Evolutionary conservation across 139 green algal genomes (phyloP), one percentile per base, ranked within the genome.

Genomic region (Limnomonas spitsbergensis): DNA sequence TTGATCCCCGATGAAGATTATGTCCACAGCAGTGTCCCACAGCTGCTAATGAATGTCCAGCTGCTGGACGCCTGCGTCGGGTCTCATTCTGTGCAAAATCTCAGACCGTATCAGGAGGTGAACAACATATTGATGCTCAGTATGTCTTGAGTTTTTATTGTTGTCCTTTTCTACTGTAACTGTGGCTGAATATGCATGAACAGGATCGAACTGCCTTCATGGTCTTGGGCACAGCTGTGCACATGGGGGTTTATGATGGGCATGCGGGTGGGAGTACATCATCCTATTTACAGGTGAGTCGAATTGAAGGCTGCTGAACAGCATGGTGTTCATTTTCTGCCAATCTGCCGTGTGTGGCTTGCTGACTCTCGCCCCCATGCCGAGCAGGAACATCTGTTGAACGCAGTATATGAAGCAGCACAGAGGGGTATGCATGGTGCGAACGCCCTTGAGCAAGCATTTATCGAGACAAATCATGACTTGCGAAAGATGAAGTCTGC

Each of bases 61-160:
- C 14, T 20, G 14, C 47, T 61, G 47, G 47, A 61, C 20, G 47
- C 47, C 47, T 61, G 47, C 29, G 29, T 72, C 24, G 66, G 66
- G 9, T 38, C 24, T 7, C 29, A 72, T 20, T 34, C 66, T 34
- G 27, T 53, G 7, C 68, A 75, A 20, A 40, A 40, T 31, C 6
- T 6, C 20, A 20, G 68, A 20, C 68, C 68, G 6, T 75, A 75
- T 20, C 68, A 75, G 36, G 68, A 75, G 36, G 68, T 75, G 68
- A 53, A 31, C 3, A 53, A 7, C 20, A 47, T 36, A 70, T 61
- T 14, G 47, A 61, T 61, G 47, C 47, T 61, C 47, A 29, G 47
- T 61, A 61, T n/a, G n/a, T n/a, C n/a, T n/a, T n/a, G n/a, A n/a
- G n/a, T n/a, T n/a, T n/a, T n/a, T n/a, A n/a, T n/a, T n/a, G n/a